Conservation (phyloP, 2,329 filamentous ascomycete species). For the Fusarium pseudograminearum region DNA sequence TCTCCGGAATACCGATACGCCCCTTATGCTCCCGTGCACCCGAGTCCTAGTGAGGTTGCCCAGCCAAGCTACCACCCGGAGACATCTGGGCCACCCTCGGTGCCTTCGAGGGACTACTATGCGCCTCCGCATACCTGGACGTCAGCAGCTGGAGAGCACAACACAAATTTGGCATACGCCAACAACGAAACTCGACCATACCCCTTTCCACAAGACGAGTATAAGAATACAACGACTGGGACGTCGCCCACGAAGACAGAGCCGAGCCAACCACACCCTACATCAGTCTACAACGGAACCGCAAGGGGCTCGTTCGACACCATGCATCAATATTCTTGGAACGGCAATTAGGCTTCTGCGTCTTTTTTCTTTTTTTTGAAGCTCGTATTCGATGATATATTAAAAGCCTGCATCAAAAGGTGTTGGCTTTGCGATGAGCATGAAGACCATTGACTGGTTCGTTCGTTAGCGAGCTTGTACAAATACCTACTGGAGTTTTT, state of each 20-base stretch:
- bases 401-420: slow-evolving; percentile 34
- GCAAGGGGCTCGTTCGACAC: slow-evolving; percentile 60
- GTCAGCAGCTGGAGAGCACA: slow-evolving; percentile 61
- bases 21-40: slow-evolving; percentile 53
- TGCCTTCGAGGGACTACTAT: slow-evolving; percentile 64
- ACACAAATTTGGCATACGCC: slow-evolving; percentile 59
- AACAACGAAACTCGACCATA: slow-evolving; percentile 62
- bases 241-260: slow-evolving; percentile 52
- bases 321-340: slow-evolving; percentile 70
- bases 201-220: slow-evolving; percentile 61
- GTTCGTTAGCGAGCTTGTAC: slow-evolving; percentile 46
- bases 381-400: slow-evolving; percentile 40
- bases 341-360: slow-evolving; percentile 55
- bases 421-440: slow-evolving; percentile 40
- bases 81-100: slow-evolving; percentile 45
- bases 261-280: slow-evolving; percentile 55
- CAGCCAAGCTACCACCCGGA: slow-evolving; percentile 51
- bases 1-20: slow-evolving; percentile 69
- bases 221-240: slow-evolving; percentile 53
- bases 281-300: slow-evolving; percentile 56
- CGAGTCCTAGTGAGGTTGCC: slow-evolving; percentile 50
- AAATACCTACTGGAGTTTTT: slow-evolving; percentile 42
- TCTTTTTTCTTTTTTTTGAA: slow-evolving; percentile 19
- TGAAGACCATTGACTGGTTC: slow-evolving; percentile 40
- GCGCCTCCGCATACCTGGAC: slow-evolving; percentile 65